Evolutionary conservation across 805 yeast genomes (phyloP), one percentile per base, ranked within the genome.

Genomic region (Ogataea pilisensis): DNA sequence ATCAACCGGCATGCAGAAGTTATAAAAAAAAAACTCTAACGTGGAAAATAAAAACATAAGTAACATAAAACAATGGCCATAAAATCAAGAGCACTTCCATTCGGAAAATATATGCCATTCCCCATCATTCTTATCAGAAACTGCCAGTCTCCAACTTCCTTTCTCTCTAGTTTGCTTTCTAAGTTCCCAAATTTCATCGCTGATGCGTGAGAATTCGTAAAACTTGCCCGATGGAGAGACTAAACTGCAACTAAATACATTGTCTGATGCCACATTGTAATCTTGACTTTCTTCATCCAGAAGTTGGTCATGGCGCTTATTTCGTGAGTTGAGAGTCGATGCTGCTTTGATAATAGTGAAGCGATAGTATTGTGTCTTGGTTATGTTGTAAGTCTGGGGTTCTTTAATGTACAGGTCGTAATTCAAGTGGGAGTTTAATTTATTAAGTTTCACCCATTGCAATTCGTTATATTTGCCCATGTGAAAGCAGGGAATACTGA

Each of bases 61-160:
- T 14, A 8, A 41, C 39, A 14, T 31, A 20, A 25, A 18, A 19
- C 11, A 6, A 26, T 6, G 11, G 22, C 4, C 27, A n/a, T n/a
- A n/a, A n/a, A n/a, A n/a, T n/a, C 25, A 43, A 11, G 34, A 60
- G 60, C 91, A 83, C 25, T 69, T 68, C 99, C 99, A 91, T 61
- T 89, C 96, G 12, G 95, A 89, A 64, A 86, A 88, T 3, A 85
- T 87, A 53, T 88, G 83, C 87, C 95, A 86, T 39, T 88, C 81
- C 40, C 73, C 72, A 4, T 85, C 86, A 31, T 80, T 76, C 47
- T 87, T 91, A 8, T 87, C 82, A 30, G 84, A 76, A 0, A 87
- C 87, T 35, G 90, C 72, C 2, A 88, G 91, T 42, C 90, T 73
- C 87, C 96, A 93, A 14, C 73, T 59, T 2, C 99, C 99, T 1